Evolutionary conservation across 176 grass and related monocot genomes (phyloP).

Genomic region (Aegilops speltoides): DNA sequence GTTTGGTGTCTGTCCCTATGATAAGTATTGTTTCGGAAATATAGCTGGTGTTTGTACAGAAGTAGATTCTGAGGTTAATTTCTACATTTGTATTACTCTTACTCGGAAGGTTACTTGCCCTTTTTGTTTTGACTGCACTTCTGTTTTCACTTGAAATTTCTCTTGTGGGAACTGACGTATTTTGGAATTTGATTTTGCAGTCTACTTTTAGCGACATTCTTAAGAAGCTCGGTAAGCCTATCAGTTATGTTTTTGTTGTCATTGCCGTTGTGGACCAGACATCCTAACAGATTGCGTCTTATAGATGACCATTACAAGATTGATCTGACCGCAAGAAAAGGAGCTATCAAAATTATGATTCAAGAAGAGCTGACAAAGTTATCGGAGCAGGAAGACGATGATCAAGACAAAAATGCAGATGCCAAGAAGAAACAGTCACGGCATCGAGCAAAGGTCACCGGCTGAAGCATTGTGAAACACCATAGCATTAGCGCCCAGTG

Average conservation of each 20-base stretch:
- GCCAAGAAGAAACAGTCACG: slow-evolving; percentile 25
- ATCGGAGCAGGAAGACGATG: slow-evolving; percentile 51
- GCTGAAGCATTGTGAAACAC: slow-evolving; percentile 23
- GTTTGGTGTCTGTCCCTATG: not conserved
- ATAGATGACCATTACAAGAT: slow-evolving; percentile 64
- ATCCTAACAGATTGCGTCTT: slow-evolving; percentile 16
- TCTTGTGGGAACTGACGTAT: slow-evolving; percentile 15
- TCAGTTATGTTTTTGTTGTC: slow-evolving; percentile 15
- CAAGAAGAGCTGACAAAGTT: slow-evolving; percentile 71
- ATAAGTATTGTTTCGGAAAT: not conserved
- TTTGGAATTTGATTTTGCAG: slow-evolving; percentile 49
- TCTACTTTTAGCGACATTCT: slow-evolving; percentile 87
- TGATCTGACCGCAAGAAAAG: slow-evolving; percentile 65
- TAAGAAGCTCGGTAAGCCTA: slow-evolving; percentile 65
- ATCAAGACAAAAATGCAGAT: slow-evolving; percentile 35
- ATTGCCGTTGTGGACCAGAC: not conserved
- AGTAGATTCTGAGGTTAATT: not conserved
- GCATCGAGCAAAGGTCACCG: slow-evolving; percentile 29
- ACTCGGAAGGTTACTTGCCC: not conserved
- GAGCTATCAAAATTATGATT: slow-evolving; percentile 67
- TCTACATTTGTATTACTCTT: not conserved
- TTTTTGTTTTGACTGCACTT: slow-evolving; percentile 21
- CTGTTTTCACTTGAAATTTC: not conserved
- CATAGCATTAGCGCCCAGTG: slow-evolving; percentile 39
- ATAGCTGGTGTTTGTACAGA: not conserved